Conservation (phyloP, 108 stramenopile genomes). For the Skeletonema marinoi region DNA sequence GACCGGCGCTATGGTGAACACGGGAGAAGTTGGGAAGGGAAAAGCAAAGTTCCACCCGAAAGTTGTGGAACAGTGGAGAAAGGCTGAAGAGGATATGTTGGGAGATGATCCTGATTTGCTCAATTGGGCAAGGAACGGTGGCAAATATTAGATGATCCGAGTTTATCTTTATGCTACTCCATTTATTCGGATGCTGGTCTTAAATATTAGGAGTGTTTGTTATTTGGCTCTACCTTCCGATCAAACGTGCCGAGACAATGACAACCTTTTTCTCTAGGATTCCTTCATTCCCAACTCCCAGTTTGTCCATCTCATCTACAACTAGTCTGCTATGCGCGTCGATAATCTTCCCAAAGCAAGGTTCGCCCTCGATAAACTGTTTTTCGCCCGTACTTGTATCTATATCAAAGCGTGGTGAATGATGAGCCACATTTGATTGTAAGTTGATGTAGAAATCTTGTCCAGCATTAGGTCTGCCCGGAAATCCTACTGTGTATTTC, state of each 20-base stretch:
- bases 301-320: conserved; percentile 47
- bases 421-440: conserved; percentile 68
- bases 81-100: conserved; percentile 39
- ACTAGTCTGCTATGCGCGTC: conserved; percentile 40
- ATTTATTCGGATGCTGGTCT: too few species aligned
- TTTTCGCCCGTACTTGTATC: conserved; percentile 54
- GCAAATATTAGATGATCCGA: background rate
- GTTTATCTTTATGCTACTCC: background rate
- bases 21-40: conserved; percentile 31
- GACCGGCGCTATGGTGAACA: conserved; percentile 10
- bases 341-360: conserved; percentile 82
- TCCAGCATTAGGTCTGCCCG: conserved; percentile 64
- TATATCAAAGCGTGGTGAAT: conserved; percentile 58
- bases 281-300: conserved; percentile 6
- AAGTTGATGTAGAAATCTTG: conserved; percentile 89
- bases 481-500: conserved; percentile 78
- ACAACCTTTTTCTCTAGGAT: conserved; percentile 7
- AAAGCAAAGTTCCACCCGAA: conserved; percentile 19
- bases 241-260: conserved; percentile 16
- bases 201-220: too few species aligned
- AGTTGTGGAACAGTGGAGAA: conserved; percentile 25
- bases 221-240: background rate
- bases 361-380: conserved; percentile 87
- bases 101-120: conserved; percentile 32
- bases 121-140: conserved; percentile 37